phyloP scores from a whole-genome alignment of 2,329 filamentous ascomycete genomes.

The Cercospora sojina region DNA sequence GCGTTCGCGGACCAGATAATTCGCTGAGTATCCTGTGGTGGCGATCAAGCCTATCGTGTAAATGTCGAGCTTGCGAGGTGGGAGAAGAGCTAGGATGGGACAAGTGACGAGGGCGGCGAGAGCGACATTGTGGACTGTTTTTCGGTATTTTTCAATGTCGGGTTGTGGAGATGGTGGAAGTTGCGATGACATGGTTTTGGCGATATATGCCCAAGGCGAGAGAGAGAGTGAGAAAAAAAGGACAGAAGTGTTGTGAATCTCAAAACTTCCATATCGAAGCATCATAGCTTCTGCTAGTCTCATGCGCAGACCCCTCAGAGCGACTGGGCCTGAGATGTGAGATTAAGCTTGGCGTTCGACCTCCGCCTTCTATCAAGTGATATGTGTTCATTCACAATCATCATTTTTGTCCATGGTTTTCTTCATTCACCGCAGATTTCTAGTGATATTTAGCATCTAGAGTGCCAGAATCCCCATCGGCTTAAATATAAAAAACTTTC shows the following conservation, averaged over 20 bases:
- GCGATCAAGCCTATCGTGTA: slow-evolving; percentile 57
- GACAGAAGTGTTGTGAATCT: not conserved
- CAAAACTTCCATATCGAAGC: not conserved
- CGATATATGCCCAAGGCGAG: not conserved
- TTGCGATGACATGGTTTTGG: not conserved
- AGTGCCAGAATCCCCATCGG: too few species aligned
- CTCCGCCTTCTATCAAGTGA: not conserved
- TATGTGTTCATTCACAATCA: not conserved
- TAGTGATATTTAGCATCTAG: too few species aligned
- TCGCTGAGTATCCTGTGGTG: slow-evolving; percentile 51
- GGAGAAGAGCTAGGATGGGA: slow-evolving; percentile 56
- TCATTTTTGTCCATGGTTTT: not conserved
- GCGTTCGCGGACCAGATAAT: slow-evolving; percentile 47
- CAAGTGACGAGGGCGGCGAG: slow-evolving; percentile 53
- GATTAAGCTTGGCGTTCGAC: not conserved
- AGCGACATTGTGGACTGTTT: slow-evolving; percentile 47
- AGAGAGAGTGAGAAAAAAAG: not conserved
- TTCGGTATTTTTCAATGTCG: slow-evolving; percentile 35
- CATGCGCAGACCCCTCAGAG: not conserved
- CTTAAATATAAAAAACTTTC: too few species aligned
- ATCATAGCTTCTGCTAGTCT: slow-evolving; percentile 2
- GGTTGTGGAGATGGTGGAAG: slow-evolving; percentile 28
- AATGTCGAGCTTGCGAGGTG: slow-evolving; percentile 62
- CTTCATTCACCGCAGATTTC: too few species aligned
- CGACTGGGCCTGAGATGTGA: not conserved